These are phyloP conservation scores for Rugonectria rugulosa DNA, from an alignment of 2,329 filamentous ascomycete genomes.

Conservation along the genomic window DNA sequence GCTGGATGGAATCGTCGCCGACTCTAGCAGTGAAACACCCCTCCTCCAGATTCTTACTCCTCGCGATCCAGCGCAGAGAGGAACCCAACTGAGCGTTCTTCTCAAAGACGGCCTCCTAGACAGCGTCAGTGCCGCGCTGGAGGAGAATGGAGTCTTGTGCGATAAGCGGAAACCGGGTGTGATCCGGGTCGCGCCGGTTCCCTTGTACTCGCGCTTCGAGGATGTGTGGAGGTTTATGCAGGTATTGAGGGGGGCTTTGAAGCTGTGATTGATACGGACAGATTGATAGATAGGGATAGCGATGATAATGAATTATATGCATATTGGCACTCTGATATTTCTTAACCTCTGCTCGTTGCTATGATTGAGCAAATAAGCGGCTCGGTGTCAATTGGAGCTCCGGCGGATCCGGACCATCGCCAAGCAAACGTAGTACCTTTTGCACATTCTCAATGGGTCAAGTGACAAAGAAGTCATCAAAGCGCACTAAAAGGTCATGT, in stretches of 20 bases:
- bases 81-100: slow-evolving; percentile 80
- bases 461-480: no score
- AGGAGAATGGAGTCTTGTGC: slow-evolving; percentile 74
- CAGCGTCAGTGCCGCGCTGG: slow-evolving; percentile 67
- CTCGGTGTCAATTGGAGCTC: no score
- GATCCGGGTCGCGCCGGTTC: slow-evolving; percentile 82
- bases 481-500: not conserved
- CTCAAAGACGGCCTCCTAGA: slow-evolving; percentile 75
- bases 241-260: slow-evolving; percentile 46
- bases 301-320: not conserved
- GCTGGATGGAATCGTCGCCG: slow-evolving; percentile 55
- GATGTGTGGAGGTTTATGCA: slow-evolving; percentile 68
- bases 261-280: slow-evolving; percentile 23
- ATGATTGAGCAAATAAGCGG: no score
- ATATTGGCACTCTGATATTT: not conserved
- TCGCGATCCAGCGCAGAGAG: slow-evolving; percentile 69
- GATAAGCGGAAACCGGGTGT: slow-evolving; percentile 89
- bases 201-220: slow-evolving; percentile 81
- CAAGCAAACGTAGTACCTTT: no score
- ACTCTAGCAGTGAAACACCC: slow-evolving; percentile 39
- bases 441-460: no score
- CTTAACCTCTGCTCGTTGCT: not conserved
- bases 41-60: slow-evolving; percentile 75
- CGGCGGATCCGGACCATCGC: no score
- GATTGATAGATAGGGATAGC: no score